Base-by-base conservation (phyloP, 2,329 filamentous ascomycete genomes). In the Aspergillus novofumigatus region DNA sequence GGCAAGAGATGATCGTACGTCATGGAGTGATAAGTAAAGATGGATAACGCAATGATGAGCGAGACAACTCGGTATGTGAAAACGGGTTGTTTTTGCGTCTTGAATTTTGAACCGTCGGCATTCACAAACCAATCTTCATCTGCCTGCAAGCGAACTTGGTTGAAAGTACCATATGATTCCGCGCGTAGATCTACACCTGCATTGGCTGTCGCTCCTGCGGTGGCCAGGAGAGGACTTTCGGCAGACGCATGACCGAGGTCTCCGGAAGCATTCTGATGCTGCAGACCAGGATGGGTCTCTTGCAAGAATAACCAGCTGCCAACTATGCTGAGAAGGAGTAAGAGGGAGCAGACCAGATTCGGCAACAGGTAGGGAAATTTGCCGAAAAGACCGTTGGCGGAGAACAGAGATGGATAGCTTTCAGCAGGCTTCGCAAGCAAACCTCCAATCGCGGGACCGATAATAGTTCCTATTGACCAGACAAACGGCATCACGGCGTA, bases 11-110 rank as follows among this genome's bases (percentile, higher is more conserved):
- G 90, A 69, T 97, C 93, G 74, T 91, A 97, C 0, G 89, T 92
- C 92, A 97, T 97, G 41, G 89, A 91, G 75, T 97, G 92, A 71
- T 96, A 96, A 4, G 91, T 94, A 77, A 96, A 96, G 61, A 97
- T 90, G 48, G 89, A 90, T 50, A 97, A 78, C 1, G 92, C 88
- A n/a, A 91, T 68, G 42, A 94, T 86, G 53, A 96, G 83, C 73
- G 89, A 86, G 63, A 90, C 78, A 59, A 96, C 86, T 44, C 83
- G 83, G 73, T 77, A 80, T 1, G 82, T 87, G 64, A 87, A 84
- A 52, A 82, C 79, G 58, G 79, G 79, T 28, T 76, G 69, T 14
- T 71, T 70, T 52, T 65, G 62, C 72, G 77, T 25, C 69, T 65
- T 57, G 69, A 71, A 49, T n/a, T 60, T 71, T 29, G 65, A 66